Conservation (phyloP, 768 basidiomycete genomes). For the Leccinum imitatum region DNA sequence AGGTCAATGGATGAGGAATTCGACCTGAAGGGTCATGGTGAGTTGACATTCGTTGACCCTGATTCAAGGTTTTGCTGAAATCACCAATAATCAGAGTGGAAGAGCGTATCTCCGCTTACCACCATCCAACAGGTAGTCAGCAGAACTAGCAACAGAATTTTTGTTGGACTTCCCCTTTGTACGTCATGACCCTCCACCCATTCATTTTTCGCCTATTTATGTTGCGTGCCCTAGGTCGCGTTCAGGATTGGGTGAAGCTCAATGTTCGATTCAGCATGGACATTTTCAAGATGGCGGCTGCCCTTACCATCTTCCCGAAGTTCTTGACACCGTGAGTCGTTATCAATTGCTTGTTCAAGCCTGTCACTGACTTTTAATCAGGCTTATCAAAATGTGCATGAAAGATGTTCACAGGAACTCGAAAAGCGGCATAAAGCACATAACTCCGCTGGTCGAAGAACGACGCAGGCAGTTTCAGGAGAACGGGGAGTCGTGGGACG, state of each 20-base stretch:
- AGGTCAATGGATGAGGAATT: slow-evolving; percentile 41
- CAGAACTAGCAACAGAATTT: slow-evolving; percentile 9
- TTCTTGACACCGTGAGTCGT: slow-evolving; percentile 33
- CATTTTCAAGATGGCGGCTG: not conserved
- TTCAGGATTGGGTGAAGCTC: slow-evolving; percentile 32
- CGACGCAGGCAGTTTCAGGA: slow-evolving; percentile 1
- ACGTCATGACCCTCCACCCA: not conserved
- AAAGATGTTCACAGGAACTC: slow-evolving; percentile 6
- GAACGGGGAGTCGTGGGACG: not conserved
- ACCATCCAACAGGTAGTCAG: slow-evolving; percentile 4
- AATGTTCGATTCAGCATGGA: slow-evolving; percentile 29
- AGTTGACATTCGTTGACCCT: not conserved
- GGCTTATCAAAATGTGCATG: slow-evolving; percentile 2
- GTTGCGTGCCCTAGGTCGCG: slow-evolving; percentile 2
- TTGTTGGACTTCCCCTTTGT: slow-evolving; percentile 21
- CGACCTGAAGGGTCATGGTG: slow-evolving; percentile 18
- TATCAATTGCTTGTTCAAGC: not conserved
- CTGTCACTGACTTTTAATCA: not conserved
- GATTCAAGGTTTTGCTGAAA: not conserved
- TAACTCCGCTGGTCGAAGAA: slow-evolving; percentile 28
- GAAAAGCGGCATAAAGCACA: slow-evolving; percentile 10
- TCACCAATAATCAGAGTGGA: slow-evolving; percentile 10
- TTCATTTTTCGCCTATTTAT: not conserved
- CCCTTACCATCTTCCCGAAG: slow-evolving; percentile 33
- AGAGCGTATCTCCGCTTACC: slow-evolving; percentile 2